phyloP scores from a whole-genome alignment of 2,329 filamentous ascomycete genomes.

The Daldinia sp. region DNA sequence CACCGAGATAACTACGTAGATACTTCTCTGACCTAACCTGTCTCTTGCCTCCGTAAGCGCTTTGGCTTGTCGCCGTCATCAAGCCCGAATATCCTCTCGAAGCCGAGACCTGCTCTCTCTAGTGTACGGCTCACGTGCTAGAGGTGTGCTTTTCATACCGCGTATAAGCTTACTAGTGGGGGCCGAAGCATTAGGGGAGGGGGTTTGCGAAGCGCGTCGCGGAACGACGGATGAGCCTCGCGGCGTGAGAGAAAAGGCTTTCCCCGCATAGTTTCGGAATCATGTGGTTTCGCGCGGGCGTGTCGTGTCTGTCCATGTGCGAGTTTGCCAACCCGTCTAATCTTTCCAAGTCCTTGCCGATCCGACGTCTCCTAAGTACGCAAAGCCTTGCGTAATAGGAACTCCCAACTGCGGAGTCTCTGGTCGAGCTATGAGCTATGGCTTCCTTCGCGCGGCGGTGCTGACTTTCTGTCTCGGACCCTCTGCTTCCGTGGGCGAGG shows the following conservation, averaged over 20 bases:
- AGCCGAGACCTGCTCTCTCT: conserved; percentile 11
- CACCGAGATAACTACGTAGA: background rate
- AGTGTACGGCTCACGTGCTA: conserved; percentile 15
- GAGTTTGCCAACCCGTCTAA: no score
- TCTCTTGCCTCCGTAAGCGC: background rate
- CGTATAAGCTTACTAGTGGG: conserved; percentile 16
- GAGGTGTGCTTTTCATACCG: background rate
- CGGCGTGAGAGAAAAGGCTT: background rate
- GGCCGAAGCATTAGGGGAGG: conserved; percentile 9
- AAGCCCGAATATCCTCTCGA: conserved; percentile 15
- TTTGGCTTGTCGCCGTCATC: background rate
- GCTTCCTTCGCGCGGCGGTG: background rate
- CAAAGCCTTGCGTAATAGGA: background rate
- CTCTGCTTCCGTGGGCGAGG: background rate
- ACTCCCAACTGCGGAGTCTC: no score
- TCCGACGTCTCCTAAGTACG: background rate
- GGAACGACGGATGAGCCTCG: background rate
- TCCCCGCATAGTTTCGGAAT: conserved; percentile 29
- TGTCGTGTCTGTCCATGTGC: background rate
- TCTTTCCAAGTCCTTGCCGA: no score
- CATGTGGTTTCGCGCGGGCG: conserved; percentile 28
- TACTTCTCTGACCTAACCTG: background rate
- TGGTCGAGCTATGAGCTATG: background rate
- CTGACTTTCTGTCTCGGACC: background rate
- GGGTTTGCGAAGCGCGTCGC: background rate